Evolutionary conservation across 352 stramenopile species (phyloP).

Genomic region (Peronospora belbahrii): DNA sequence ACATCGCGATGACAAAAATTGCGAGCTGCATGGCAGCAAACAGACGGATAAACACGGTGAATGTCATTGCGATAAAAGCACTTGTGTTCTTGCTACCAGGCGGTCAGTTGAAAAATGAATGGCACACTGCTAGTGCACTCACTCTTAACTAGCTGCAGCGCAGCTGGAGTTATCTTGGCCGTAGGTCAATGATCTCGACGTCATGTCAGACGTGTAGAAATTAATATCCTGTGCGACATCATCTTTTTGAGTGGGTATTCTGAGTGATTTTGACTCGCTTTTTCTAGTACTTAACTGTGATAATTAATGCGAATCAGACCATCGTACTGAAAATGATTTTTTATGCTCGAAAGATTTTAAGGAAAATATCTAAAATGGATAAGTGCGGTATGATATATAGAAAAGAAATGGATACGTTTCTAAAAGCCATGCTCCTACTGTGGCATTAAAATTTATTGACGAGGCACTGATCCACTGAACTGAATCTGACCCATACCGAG

Average conservation of each 20-base stretch:
- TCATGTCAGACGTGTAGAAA: neutral
- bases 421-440: no score
- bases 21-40: conserved; percentile 12
- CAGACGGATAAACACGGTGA: neutral
- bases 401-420: neutral
- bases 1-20: conserved; percentile 8
- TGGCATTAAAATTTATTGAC: no score
- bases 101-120: conserved; percentile 13
- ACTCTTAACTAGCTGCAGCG: neutral
- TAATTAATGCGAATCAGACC: neutral
- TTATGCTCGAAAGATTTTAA: neutral
- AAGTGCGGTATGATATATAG: no score
- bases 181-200: conserved; percentile 2
- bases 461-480: neutral
- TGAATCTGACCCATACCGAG: neutral
- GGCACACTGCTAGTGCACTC: neutral
- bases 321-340: neutral
- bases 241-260: neutral
- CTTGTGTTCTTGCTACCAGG: neutral
- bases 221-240: neutral
- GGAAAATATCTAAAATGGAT: neutral
- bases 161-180: neutral
- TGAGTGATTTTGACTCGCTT: neutral
- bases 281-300: neutral
- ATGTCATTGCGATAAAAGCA: neutral